Percentiles rank a stretch among this genome's conserved stretches.
Conservation (phyloP, 306 rosid species). For the Myrica gale region DNA sequence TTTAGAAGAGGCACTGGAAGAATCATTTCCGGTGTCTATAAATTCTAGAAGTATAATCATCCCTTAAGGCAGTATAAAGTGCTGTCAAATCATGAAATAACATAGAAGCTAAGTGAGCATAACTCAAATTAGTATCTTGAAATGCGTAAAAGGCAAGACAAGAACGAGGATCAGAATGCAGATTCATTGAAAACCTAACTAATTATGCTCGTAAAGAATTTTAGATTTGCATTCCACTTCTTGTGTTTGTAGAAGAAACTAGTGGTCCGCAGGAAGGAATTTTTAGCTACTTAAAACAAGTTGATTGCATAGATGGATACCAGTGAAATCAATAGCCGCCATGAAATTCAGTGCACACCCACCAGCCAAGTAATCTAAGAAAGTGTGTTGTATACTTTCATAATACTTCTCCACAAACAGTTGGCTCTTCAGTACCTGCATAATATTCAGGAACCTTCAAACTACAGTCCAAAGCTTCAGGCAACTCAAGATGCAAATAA, state of each 20-base stretch:
- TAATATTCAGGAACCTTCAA: slow-evolving; percentile 31
- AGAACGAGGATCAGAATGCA: not conserved
- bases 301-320: slow-evolving; percentile 33
- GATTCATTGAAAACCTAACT: not conserved
- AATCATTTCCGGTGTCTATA: not conserved
- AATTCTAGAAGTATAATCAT: not conserved
- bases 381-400: slow-evolving; percentile 71
- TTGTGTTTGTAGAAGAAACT: not conserved
- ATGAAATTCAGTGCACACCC: slow-evolving; percentile 92
- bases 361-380: slow-evolving; percentile 89
- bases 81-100: not conserved
- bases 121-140: not conserved
- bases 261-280: not conserved
- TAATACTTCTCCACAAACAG: slow-evolving; percentile 71
- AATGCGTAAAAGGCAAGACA: not conserved
- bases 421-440: slow-evolving; percentile 77
- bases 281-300: not conserved
- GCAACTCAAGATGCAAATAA: slow-evolving; percentile 18
- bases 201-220: not conserved
- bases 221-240: not conserved
- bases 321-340: slow-evolving; percentile 97
- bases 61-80: not conserved
- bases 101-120: not conserved
- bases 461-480: slow-evolving; percentile 27
- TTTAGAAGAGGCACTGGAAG: not conserved